A percentile compares a stretch with the other conserved stretches of the same genome.
Evolutionary conservation across 2,329 filamentous ascomycete genomes (phyloP).

Genomic region (Neodidymelliopsis sp.): DNA sequence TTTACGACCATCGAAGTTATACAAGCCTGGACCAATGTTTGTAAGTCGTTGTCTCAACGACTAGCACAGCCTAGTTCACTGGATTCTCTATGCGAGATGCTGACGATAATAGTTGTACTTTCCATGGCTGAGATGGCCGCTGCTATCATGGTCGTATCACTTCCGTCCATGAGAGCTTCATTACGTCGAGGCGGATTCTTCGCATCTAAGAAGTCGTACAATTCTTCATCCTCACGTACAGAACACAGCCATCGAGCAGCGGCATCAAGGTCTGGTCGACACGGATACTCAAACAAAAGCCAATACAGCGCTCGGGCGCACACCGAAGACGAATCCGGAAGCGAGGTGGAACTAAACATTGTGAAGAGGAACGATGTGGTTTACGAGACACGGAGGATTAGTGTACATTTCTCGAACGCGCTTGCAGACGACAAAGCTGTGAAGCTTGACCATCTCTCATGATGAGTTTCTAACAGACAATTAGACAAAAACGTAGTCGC

Average conservation of each 20-base stretch:
- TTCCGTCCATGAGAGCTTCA: conserved; percentile 34
- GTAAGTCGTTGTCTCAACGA: conserved; percentile 21
- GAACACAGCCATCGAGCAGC: conserved; percentile 19
- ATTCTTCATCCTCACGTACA: conserved; percentile 19
- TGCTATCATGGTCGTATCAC: conserved; percentile 36
- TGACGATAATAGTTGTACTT: conserved; percentile 28
- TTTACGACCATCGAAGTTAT: conserved; percentile 32
- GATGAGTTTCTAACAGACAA: neutral
- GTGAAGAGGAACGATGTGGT: conserved; percentile 30
- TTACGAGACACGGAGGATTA: conserved; percentile 30
- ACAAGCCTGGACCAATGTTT: conserved; percentile 35
- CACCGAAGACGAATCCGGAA: conserved; percentile 26
- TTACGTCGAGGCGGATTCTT: conserved; percentile 30
- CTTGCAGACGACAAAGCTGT: conserved; percentile 13
- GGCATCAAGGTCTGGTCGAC: conserved; percentile 11
- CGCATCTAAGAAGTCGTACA: conserved; percentile 26
- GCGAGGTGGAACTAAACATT: conserved; percentile 32
- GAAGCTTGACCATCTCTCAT: neutral
- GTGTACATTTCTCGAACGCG: conserved; percentile 29
- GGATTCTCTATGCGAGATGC: too few relatives aligned
- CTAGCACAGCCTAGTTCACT: too few relatives aligned
- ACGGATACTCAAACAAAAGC: conserved; percentile 17
- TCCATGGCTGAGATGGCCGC: conserved; percentile 38
- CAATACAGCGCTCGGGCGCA: conserved; percentile 16
- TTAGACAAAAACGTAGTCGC: neutral